A percentile compares a stretch with the other conserved stretches of the same genome.
phyloP scores from a whole-genome alignment of 352 stramenopile species.

The Pythium rhizo-oryzae region DNA sequence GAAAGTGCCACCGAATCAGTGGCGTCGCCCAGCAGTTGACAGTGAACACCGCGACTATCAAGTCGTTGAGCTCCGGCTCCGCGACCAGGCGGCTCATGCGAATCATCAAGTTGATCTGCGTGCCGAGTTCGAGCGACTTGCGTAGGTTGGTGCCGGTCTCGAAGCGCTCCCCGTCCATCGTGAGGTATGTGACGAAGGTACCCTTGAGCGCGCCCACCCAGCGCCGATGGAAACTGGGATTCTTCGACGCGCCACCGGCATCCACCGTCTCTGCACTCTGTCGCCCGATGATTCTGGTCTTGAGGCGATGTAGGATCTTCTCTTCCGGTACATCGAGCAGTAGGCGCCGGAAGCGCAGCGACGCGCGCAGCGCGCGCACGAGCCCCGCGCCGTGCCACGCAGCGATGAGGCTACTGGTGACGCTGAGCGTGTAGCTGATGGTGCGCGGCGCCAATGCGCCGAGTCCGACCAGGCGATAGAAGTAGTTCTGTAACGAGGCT shows the following conservation, averaged over 20 bases:
- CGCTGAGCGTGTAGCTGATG: background rate
- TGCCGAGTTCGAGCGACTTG: slow-evolving; percentile 20
- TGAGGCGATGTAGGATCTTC: slow-evolving; percentile 1
- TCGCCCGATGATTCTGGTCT: background rate
- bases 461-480: slow-evolving; percentile 17
- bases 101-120: slow-evolving; percentile 13
- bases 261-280: background rate
- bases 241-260: no score
- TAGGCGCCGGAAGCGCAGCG: slow-evolving; percentile 3
- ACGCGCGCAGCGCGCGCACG: slow-evolving; percentile 3
- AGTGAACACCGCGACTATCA: slow-evolving; percentile 5
- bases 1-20: slow-evolving; percentile 9
- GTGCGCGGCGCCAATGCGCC: background rate
- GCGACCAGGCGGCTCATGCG: slow-evolving; percentile 12
- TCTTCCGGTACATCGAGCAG: slow-evolving; percentile 15
- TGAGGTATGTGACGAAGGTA: slow-evolving; percentile 8
- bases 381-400: slow-evolving; percentile 10
- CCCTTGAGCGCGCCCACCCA: background rate
- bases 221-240: background rate
- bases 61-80: slow-evolving; percentile 6
- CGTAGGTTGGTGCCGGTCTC: slow-evolving; percentile 18
- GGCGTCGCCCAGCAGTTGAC: slow-evolving; percentile 18
- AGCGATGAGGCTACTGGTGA: slow-evolving; percentile 6
- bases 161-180: slow-evolving; percentile 17
- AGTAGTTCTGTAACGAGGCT: background rate